Conservation (phyloP, 2,329 filamentous ascomycete species). For the Diaporthe caulivora region DNA sequence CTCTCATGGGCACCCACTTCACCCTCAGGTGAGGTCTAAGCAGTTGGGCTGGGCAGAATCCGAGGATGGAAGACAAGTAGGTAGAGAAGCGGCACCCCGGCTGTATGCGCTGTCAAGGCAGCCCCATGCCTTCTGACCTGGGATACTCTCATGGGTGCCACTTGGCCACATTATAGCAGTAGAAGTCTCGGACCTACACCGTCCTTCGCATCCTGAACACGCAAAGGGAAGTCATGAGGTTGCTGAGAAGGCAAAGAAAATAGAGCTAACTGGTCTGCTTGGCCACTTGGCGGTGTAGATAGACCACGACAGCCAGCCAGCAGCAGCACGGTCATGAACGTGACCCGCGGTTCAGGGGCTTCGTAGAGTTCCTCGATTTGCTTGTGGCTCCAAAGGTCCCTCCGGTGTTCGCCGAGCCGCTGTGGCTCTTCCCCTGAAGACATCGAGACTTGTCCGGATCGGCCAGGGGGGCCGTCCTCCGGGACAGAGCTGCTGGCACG, state of each 20-base stretch:
- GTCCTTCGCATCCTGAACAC: background rate
- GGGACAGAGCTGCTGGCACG: background rate
- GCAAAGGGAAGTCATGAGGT: too few species aligned
- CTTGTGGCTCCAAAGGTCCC: background rate
- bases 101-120: background rate
- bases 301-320: background rate
- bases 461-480: background rate
- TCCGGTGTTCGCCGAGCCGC: background rate
- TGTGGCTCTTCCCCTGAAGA: background rate
- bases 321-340: background rate
- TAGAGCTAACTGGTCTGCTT: background rate
- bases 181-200: background rate
- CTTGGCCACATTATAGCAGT: background rate
- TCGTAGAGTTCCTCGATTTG: background rate
- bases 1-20: background rate
- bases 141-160: background rate
- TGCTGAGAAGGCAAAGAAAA: too few species aligned
- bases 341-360: background rate
- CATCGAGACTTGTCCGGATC: background rate
- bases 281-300: background rate
- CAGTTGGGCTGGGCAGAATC: background rate
- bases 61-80: background rate
- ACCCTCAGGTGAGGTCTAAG: rapidly evolving
- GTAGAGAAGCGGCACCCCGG: background rate
- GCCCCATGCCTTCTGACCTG: background rate